Percentiles rank a stretch among this genome's conserved stretches.
Conservation (phyloP, 805 yeast species). For the Lachancea thermotolerans region DNA sequence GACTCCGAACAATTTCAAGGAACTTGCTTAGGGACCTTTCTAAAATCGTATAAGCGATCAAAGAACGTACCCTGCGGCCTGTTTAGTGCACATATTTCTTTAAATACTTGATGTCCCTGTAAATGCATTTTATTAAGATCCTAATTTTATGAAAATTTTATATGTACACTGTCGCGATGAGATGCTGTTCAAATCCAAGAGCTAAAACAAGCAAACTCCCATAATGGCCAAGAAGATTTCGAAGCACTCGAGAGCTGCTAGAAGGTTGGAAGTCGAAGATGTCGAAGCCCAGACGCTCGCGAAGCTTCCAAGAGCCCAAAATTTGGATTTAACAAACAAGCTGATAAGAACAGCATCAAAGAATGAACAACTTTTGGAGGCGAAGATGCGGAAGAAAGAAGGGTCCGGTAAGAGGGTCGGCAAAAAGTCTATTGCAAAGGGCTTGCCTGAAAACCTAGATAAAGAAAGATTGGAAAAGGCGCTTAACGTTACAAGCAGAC, state of each 20-base stretch:
- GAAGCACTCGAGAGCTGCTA: slow-evolving; percentile 70
- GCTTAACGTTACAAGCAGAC: slow-evolving; percentile 44
- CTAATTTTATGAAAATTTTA: background rate
- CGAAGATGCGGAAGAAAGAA: slow-evolving; percentile 42
- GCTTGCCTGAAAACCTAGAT: slow-evolving; percentile 29
- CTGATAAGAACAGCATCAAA: slow-evolving; percentile 62
- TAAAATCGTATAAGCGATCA: background rate
- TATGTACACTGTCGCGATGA: slow-evolving; percentile 1
- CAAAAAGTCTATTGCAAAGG: slow-evolving; percentile 24
- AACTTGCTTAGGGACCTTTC: slow-evolving; percentile 18
- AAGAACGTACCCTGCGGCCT: background rate
- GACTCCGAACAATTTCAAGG: slow-evolving; percentile 40
- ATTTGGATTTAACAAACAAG: slow-evolving; percentile 53
- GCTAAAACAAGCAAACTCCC: background rate
- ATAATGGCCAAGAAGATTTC: slow-evolving; percentile 38
- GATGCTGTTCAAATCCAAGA: background rate
- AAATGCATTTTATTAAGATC: too few relatives aligned
- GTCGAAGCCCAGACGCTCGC: slow-evolving; percentile 45
- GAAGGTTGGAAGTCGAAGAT: slow-evolving; percentile 49
- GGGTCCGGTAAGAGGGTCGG: slow-evolving; percentile 23
- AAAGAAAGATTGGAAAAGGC: slow-evolving; percentile 43
- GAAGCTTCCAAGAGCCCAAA: slow-evolving; percentile 51
- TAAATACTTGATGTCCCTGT: background rate
- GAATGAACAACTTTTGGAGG: slow-evolving; percentile 54
- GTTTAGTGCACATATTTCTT: background rate